A percentile compares a stretch with the other conserved stretches of the same genome.
Conservation (phyloP, 257 asterid species). For the Lycium ferocissimum region DNA sequence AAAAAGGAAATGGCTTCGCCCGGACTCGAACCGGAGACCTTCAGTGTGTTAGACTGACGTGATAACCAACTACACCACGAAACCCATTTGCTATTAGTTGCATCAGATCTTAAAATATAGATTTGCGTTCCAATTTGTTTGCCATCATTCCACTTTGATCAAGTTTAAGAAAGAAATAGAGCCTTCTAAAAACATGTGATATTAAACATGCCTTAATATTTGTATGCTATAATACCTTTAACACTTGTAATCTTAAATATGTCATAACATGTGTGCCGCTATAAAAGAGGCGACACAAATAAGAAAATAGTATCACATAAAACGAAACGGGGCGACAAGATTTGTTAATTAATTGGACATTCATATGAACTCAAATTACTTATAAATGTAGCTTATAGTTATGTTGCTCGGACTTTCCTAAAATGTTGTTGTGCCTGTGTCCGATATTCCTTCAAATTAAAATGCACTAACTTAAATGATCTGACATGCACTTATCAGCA, state of each 20-base stretch:
- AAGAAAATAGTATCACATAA: too few species aligned
- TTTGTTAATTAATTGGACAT: too few species aligned
- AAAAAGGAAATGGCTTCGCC: conserved; percentile 56
- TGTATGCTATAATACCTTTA: background rate
- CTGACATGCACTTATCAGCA: background rate
- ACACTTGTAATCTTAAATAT: background rate
- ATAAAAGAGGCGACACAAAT: too few species aligned
- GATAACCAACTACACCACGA: conserved; percentile 87
- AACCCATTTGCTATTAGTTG: background rate
- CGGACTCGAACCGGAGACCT: conserved; percentile 84
- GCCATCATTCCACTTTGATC: too few species aligned
- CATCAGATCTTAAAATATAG: too few species aligned
- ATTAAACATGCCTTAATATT: background rate
- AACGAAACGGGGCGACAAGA: background rate
- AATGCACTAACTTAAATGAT: too few species aligned
- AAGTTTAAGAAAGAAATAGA: background rate
- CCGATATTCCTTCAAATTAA: too few species aligned
- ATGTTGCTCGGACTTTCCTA: too few species aligned
- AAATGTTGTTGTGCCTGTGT: too few species aligned
- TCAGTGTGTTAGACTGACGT: conserved; percentile 87
- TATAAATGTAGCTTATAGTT: too few species aligned
- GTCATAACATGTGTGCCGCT: background rate
- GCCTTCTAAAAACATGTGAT: background rate
- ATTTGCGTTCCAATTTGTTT: background rate
- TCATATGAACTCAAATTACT: too few species aligned